These are phyloP conservation scores for Cinchona pubescens DNA, from an alignment of 257 asterid species.

Conservation along the genomic window DNA sequence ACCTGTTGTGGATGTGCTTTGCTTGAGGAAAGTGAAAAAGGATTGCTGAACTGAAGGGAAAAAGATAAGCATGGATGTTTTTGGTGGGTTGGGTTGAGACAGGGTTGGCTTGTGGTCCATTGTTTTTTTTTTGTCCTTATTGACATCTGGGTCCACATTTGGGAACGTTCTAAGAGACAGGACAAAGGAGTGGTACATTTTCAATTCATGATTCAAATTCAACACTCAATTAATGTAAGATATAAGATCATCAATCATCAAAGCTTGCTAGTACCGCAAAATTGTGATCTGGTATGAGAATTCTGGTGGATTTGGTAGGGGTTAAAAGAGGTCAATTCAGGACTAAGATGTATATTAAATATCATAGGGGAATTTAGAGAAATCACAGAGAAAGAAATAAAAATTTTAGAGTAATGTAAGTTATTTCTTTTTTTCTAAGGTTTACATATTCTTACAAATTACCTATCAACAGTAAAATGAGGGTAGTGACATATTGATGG, in stretches of 20 bases:
- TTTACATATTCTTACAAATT: too few relatives aligned
- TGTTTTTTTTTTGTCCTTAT: too few relatives aligned
- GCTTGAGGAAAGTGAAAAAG: constrained; percentile 24
- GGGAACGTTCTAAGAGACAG: too few relatives aligned
- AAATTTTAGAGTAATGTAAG: too few relatives aligned
- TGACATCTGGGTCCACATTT: not conserved
- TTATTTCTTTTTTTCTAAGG: too few relatives aligned
- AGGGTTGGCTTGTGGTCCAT: not conserved
- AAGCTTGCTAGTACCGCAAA: constrained; percentile 5
- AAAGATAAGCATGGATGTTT: constrained; percentile 16
- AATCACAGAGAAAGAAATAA: too few relatives aligned
- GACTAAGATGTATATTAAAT: not conserved
- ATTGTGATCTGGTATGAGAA: not conserved
- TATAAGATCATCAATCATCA: not conserved
- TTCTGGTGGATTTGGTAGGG: not conserved
- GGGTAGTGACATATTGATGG: too few relatives aligned
- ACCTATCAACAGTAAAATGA: too few relatives aligned
- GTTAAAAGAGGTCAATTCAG: not conserved
- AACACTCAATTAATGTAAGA: not conserved
- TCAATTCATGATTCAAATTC: not conserved
- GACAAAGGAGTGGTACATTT: not conserved
- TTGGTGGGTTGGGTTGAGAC: not conserved
- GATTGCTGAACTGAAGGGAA: constrained; percentile 17
- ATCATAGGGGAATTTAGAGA: too few relatives aligned
- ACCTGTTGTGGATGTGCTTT: constrained; percentile 18